Percentiles rank a stretch among this genome's conserved stretches.
Conservation (phyloP, 352 stramenopile species). For the Thraustochytrium sp. region DNA sequence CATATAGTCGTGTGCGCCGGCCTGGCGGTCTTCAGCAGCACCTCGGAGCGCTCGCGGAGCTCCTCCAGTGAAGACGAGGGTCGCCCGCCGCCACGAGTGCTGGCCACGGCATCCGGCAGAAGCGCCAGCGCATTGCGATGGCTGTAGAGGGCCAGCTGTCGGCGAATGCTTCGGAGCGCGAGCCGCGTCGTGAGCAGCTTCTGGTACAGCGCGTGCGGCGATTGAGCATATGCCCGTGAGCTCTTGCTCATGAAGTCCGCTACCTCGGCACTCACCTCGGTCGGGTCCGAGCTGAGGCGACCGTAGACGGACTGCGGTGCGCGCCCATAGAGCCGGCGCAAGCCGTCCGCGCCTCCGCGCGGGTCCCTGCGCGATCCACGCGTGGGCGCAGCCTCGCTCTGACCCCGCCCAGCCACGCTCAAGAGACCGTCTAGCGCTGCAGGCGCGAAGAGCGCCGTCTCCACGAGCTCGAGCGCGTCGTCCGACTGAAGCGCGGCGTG, state of each 20-base stretch:
- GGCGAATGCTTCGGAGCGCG: not conserved
- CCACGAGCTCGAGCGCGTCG: not conserved
- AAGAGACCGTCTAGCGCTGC: too few relatives aligned
- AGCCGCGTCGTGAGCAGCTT: not conserved
- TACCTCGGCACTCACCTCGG: not conserved
- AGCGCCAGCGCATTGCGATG: not conserved
- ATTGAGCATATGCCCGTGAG: not conserved
- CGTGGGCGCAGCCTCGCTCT: too few relatives aligned
- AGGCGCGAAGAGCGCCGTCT: too few relatives aligned
- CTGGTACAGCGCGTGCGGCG: not conserved
- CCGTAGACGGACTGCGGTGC: not conserved
- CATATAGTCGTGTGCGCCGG: not conserved
- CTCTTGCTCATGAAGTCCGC: not conserved
- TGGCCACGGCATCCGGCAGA: too few relatives aligned
- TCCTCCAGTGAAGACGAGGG: too few relatives aligned
- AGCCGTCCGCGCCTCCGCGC: too few relatives aligned
- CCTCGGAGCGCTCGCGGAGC: too few relatives aligned
- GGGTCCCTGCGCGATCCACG: too few relatives aligned
- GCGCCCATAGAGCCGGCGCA: too few relatives aligned
- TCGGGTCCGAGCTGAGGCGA: not conserved
- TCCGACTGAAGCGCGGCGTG: not conserved
- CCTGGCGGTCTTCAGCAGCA: too few relatives aligned
- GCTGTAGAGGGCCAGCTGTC: not conserved
- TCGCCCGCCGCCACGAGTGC: too few relatives aligned
- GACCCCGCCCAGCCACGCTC: too few relatives aligned